Evolutionary conservation across 2,329 filamentous ascomycete genomes (phyloP).

Genomic region (Talaromyces sp.): DNA sequence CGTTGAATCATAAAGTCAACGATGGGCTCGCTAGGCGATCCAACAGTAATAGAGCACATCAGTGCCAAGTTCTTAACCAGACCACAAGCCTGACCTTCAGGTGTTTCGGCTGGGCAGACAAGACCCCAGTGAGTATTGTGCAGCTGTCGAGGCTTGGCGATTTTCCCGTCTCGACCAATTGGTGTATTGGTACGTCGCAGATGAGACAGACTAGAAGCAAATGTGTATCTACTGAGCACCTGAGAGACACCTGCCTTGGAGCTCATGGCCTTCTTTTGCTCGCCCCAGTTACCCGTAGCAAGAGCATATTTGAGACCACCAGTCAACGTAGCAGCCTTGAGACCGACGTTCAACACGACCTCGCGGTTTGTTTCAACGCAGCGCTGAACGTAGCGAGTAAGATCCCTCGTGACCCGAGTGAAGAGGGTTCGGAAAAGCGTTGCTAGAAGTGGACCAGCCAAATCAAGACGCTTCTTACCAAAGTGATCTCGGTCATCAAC

Average conservation of each 20-base stretch:
- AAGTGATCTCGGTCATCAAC: slow-evolving; percentile 98
- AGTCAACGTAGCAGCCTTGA: slow-evolving; percentile 86
- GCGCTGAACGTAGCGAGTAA: slow-evolving; percentile 84
- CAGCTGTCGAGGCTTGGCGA: slow-evolving; percentile 94
- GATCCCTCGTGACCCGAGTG: slow-evolving; percentile 82
- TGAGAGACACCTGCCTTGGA: slow-evolving; percentile 97
- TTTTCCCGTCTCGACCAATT: slow-evolving; percentile 94
- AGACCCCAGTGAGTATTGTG: slow-evolving; percentile 99
- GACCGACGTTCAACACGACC: slow-evolving; percentile 84
- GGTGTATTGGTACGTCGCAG: slow-evolving; percentile 95
- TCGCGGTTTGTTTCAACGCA: slow-evolving; percentile 85
- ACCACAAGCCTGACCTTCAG: slow-evolving; percentile 96
- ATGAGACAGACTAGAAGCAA: slow-evolving; percentile 93
- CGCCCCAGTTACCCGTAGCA: slow-evolving; percentile 97
- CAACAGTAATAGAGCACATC: slow-evolving; percentile 98
- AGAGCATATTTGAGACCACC: slow-evolving; percentile 95
- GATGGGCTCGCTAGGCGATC: slow-evolving; percentile 83
- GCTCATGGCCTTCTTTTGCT: slow-evolving; percentile 96
- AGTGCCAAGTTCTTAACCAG: slow-evolving; percentile 95
- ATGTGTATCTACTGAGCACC: slow-evolving; percentile 96
- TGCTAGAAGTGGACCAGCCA: slow-evolving; percentile 90
- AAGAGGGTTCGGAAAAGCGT: slow-evolving; percentile 93
- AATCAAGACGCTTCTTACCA: slow-evolving; percentile 94
- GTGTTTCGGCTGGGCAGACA: slow-evolving; percentile 94
- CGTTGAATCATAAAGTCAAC: slow-evolving; percentile 93